phyloP scores from a whole-genome alignment of 495 filamentous ascomycete genomes.

The Lasiosphaeria miniovina region DNA sequence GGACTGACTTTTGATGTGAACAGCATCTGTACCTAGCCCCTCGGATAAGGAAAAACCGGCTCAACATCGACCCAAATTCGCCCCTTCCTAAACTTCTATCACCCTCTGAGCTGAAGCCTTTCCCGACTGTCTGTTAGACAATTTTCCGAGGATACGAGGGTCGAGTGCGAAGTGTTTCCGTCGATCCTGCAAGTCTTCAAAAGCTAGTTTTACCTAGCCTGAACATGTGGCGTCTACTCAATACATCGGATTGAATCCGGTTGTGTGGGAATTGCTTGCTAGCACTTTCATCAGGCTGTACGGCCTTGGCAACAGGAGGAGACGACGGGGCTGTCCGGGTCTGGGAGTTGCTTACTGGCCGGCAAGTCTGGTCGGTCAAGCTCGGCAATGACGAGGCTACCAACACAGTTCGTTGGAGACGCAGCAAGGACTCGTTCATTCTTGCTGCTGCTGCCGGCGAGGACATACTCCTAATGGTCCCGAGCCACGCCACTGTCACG shows the following conservation, averaged over 20 bases:
- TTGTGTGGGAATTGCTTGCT: constrained; percentile 60
- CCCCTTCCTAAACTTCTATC: constrained; percentile 92
- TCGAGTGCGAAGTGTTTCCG: constrained; percentile 73
- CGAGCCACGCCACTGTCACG: constrained; percentile 89
- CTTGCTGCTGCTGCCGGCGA: too few relatives aligned
- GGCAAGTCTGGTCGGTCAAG: constrained; percentile 81
- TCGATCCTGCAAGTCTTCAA: constrained; percentile 40
- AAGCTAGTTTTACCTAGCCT: too few relatives aligned
- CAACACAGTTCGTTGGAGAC: constrained; percentile 86
- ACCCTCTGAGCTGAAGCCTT: constrained; percentile 88
- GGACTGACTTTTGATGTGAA: background rate
- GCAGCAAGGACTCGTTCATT: constrained; percentile 80
- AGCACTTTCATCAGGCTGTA: constrained; percentile 18
- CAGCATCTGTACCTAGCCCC: constrained; percentile 90
- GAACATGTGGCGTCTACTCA: too few relatives aligned
- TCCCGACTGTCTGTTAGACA: constrained; percentile 82
- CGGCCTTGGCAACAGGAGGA: constrained; percentile 72
- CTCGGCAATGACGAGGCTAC: constrained; percentile 79
- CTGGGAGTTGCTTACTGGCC: constrained; percentile 85
- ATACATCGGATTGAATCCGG: constrained; percentile 22
- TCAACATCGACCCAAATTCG: constrained; percentile 95
- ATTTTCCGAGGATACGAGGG: constrained; percentile 87
- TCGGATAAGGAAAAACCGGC: constrained; percentile 82
- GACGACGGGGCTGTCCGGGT: constrained; percentile 91
- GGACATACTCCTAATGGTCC: too few relatives aligned